Evolutionary conservation across 1,139 yeast species (phyloP).

Genomic region (Tardiomyces blankii): DNA sequence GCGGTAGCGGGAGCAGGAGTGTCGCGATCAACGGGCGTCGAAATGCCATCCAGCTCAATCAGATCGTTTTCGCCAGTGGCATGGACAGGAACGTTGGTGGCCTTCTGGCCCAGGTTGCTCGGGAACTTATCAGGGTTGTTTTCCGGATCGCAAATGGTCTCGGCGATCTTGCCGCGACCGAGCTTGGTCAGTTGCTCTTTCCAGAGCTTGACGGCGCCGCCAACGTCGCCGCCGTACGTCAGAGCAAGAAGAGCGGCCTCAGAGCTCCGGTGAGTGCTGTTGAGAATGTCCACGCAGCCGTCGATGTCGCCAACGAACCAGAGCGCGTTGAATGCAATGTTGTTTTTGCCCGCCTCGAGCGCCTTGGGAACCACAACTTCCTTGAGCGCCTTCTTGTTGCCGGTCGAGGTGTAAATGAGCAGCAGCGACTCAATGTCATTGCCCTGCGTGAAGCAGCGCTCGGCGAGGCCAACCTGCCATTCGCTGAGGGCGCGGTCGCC

Average conservation of each 20-base stretch:
- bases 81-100: conserved; percentile 14
- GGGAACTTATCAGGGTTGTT: conserved; percentile 22
- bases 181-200: conserved; percentile 40
- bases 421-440: conserved; percentile 74
- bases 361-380: conserved; percentile 52
- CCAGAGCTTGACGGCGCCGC: conserved; percentile 51
- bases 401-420: conserved; percentile 73
- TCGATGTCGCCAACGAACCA: conserved; percentile 74
- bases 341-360: conserved; percentile 62
- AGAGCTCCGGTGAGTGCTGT: conserved; percentile 57
- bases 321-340: conserved; percentile 84
- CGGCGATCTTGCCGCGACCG: conserved; percentile 51
- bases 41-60: conserved; percentile 13
- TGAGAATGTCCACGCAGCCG: conserved; percentile 55
- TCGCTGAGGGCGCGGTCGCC: conserved; percentile 76
- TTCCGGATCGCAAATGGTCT: conserved; percentile 22
- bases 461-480: conserved; percentile 78
- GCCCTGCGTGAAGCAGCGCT: conserved; percentile 69
- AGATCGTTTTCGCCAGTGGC: conserved; percentile 11
- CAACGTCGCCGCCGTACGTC: conserved; percentile 53
- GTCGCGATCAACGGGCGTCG: conserved; percentile 7
- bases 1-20: conserved; percentile 7
- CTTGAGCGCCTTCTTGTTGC: conserved; percentile 48
- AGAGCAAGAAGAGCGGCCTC: conserved; percentile 80
- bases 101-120: conserved; percentile 18